Conservation (phyloP, 495 filamentous ascomycete species). For the Penicillium daleae region DNA sequence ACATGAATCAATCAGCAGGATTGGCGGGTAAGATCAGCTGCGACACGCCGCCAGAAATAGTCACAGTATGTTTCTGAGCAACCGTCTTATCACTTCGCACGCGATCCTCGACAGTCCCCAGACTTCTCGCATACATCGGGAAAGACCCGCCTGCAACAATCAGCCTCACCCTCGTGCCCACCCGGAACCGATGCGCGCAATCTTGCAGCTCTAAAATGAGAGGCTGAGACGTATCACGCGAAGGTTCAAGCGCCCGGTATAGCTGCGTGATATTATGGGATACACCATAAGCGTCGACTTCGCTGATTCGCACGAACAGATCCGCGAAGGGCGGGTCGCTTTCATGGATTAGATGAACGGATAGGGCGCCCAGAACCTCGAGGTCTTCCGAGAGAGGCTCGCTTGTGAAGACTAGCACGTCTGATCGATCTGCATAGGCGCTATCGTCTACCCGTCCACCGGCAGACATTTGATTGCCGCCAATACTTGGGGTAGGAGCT, state of each 20-base stretch:
- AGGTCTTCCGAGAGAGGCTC: constrained; percentile 29
- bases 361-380: constrained; percentile 29
- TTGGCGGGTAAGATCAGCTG: constrained; percentile 18
- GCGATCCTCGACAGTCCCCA: constrained; percentile 26
- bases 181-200: constrained; percentile 24
- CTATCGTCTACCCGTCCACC: constrained; percentile 30
- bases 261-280: constrained; percentile 34
- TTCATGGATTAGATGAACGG: constrained; percentile 25
- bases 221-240: constrained; percentile 17
- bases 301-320: constrained; percentile 34
- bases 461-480: constrained; percentile 20
- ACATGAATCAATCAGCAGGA: neutral
- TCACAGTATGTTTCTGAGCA: constrained; percentile 23
- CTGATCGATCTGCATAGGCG: constrained; percentile 25
- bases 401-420: constrained; percentile 35
- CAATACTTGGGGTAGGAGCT: constrained; percentile 33
- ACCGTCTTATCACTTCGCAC: constrained; percentile 15
- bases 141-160: constrained; percentile 25
- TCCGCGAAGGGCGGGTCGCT: constrained; percentile 35
- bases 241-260: constrained; percentile 22
- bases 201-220: constrained; percentile 19
- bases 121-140: constrained; percentile 27
- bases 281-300: constrained; percentile 30
- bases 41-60: constrained; percentile 22
- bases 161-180: constrained; percentile 20